These are phyloP conservation scores for Aspergillus pseudoterreus DNA, from an alignment of 2,329 filamentous ascomycete genomes.

Conservation along the genomic window DNA sequence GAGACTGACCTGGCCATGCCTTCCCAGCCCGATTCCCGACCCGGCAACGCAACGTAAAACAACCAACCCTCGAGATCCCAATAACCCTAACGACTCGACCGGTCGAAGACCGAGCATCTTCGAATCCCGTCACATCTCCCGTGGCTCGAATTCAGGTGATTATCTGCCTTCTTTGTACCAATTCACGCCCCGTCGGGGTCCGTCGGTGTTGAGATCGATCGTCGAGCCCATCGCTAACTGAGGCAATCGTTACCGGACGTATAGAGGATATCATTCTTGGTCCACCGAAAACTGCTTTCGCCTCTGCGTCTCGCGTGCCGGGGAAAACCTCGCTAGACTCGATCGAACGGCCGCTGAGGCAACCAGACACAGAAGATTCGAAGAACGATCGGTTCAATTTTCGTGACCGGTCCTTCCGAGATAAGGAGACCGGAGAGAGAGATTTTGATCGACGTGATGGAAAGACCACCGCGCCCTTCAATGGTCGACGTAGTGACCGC, in stretches of 20 bases:
- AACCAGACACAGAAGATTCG: constrained; percentile 52
- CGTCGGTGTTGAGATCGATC: neutral
- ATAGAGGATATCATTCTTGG: constrained; percentile 81
- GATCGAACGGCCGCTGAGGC: constrained; percentile 41
- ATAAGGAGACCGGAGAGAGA: constrained; percentile 31
- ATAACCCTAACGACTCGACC: constrained; percentile 31
- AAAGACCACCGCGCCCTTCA: constrained; percentile 25
- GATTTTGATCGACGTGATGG: constrained; percentile 38
- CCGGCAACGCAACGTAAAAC: constrained; percentile 37
- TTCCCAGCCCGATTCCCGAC: constrained; percentile 45
- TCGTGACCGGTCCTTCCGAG: constrained; percentile 46
- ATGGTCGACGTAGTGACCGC: constrained; percentile 36
- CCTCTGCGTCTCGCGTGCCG: constrained; percentile 63
- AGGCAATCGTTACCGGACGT: constrained; percentile 25
- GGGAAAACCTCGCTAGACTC: constrained; percentile 46
- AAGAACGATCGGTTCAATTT: constrained; percentile 63
- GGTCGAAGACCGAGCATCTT: constrained; percentile 40
- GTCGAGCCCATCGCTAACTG: constrained; percentile 14
- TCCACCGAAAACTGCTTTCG: constrained; percentile 77
- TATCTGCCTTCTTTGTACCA: constrained; percentile 6
- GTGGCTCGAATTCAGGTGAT: constrained; percentile 48
- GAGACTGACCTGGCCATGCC: constrained; percentile 19
- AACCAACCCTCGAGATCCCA: constrained; percentile 32
- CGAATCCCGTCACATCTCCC: constrained; percentile 43
- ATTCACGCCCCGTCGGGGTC: neutral